A percentile compares a stretch with the other conserved stretches of the same genome.
Evolutionary conservation across 495 filamentous ascomycete genomes (phyloP).

Genomic region (Penicillium lividum): DNA sequence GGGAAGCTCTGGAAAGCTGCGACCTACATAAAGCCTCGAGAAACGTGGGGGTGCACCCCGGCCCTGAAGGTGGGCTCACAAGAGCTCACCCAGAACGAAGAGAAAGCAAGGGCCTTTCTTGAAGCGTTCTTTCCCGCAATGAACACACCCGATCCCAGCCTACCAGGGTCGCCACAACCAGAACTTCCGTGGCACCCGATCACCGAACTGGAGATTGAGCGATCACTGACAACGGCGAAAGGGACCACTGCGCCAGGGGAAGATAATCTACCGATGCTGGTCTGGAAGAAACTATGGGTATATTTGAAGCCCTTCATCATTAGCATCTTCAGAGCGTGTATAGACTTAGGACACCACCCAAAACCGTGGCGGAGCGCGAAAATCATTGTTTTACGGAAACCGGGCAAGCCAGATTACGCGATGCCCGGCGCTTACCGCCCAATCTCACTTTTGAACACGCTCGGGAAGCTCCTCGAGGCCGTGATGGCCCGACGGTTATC

Average conservation of each 20-base stretch:
- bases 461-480: too few species aligned
- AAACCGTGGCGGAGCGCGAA: too few species aligned
- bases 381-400: too few species aligned
- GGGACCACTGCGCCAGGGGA: conserved; percentile 23
- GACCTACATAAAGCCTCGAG: conserved; percentile 28
- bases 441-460: too few species aligned
- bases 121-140: conserved; percentile 31
- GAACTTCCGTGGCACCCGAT: conserved; percentile 27
- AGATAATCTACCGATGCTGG: too few species aligned
- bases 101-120: conserved; percentile 26
- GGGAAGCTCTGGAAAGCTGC: conserved; percentile 28
- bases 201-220: conserved; percentile 25
- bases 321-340: too few species aligned
- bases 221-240: conserved; percentile 24
- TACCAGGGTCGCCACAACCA: not conserved
- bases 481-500: too few species aligned
- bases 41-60: conserved; percentile 20
- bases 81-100: conserved; percentile 22
- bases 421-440: too few species aligned
- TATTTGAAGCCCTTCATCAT: too few species aligned
- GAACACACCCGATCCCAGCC: conserved; percentile 10
- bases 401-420: too few species aligned
- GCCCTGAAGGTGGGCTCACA: conserved; percentile 9
- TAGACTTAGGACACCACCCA: too few species aligned
- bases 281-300: too few species aligned